A percentile compares a stretch with the other conserved stretches of the same genome.
These are phyloP conservation scores for Globisporangium splendens DNA, from an alignment of 352 stramenopile species.

Conservation along the genomic window DNA sequence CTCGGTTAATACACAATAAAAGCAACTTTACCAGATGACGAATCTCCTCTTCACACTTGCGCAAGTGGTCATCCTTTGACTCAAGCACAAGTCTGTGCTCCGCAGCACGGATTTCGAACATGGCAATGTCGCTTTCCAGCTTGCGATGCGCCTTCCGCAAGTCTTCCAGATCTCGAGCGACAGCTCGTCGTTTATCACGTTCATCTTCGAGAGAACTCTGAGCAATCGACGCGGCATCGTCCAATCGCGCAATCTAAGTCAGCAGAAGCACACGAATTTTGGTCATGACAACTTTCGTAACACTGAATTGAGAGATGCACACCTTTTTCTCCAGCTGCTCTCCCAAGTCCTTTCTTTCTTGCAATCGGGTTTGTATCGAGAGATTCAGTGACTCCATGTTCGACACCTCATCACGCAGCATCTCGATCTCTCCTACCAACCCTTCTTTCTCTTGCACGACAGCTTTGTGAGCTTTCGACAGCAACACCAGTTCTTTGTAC, in stretches of 20 bases:
- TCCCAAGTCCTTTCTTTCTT: slow-evolving; percentile 60
- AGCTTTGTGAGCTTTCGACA: slow-evolving; percentile 77
- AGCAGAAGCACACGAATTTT: too few species aligned
- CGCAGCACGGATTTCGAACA: slow-evolving; percentile 54
- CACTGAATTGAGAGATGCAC: background rate
- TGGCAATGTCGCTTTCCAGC: slow-evolving; percentile 59
- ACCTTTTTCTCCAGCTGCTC: slow-evolving; percentile 70
- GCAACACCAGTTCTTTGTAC: slow-evolving; percentile 76
- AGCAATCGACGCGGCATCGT: slow-evolving; percentile 37
- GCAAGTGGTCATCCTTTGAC: slow-evolving; percentile 57
- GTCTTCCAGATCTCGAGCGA: slow-evolving; percentile 56
- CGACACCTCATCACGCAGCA: slow-evolving; percentile 41
- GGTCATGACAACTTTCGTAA: too few species aligned
- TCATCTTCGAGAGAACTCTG: slow-evolving; percentile 63
- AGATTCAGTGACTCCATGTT: slow-evolving; percentile 57
- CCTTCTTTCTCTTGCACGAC: slow-evolving; percentile 56
- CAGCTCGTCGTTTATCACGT: slow-evolving; percentile 40
- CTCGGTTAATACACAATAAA: background rate
- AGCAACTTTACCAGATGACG: slow-evolving; percentile 47
- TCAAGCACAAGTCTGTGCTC: slow-evolving; percentile 58
- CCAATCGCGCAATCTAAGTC: slow-evolving; percentile 43
- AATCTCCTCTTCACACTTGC: slow-evolving; percentile 69
- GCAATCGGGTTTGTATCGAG: slow-evolving; percentile 48
- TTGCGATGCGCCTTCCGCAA: slow-evolving; percentile 62
- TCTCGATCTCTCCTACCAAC: slow-evolving; percentile 43